Evolutionary conservation across 2,329 filamentous ascomycete genomes (phyloP), one percentile per base, ranked within the genome.

Genomic region (Penicillium sp.): DNA sequence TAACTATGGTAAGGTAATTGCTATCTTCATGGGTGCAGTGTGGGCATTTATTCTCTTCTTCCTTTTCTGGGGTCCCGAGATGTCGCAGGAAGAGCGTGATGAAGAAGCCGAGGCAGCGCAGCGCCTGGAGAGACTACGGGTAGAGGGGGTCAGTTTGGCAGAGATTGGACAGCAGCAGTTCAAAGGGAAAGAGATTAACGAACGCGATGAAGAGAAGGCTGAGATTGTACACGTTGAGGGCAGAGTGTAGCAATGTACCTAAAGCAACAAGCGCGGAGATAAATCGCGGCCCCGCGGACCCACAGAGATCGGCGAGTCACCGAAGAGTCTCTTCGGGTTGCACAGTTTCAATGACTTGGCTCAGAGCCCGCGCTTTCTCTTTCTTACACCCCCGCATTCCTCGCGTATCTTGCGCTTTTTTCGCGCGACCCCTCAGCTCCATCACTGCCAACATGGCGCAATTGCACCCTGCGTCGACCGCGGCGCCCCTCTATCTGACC

Each of bases 401-500:
- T 30, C 35, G 24, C 16, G 6, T 14, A 13, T 35, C 16, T n/a
- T 30, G 28, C 35, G n/a, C 28, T 14, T 20, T 20, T 18, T 25
- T 46, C 36, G 11, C 40, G 38, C 36, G 16, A 49, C n/a, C 30
- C 28, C 24, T 31, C 13, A 41, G 22, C 33, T 43, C 30, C 35
- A 20, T 16, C 35, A 31, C 16, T 33, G 22, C 24, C 31, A 49
- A 6, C 14, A 61, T 61, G 60, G 10, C 58, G 36, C 20, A 57
- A 31, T 43, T 40, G 35, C 47, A 57, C 60, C 59, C 62, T 58
- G 55, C 61, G 48, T 63, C 63, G 47, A 48, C 60, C 24, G 41
- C 53, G 46, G 48, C 65, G 41, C 72, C 74, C 56, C 76, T 77
- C 63, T 83, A 92, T 68, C 80, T 99, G 59, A 92, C 87, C 33